Percentiles rank a stretch among this genome's conserved stretches.
These are phyloP conservation scores for Xylariaceae sp. DNA, from an alignment of 2,329 filamentous ascomycete genomes.

Conservation along the genomic window DNA sequence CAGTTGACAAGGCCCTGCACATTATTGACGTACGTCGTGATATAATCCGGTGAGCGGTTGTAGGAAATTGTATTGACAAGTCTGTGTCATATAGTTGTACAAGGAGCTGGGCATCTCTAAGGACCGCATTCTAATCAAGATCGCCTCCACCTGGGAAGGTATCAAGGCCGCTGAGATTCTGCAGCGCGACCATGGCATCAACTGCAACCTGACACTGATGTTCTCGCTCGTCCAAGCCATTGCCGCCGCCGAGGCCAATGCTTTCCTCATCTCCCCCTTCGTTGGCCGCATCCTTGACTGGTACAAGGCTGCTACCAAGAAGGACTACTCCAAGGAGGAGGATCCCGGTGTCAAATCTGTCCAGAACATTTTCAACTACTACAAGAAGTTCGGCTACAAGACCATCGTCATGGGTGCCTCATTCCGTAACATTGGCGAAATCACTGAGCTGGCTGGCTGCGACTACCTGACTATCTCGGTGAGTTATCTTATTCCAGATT, in stretches of 20 bases:
- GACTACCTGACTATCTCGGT: conserved; percentile 99
- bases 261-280: conserved; percentile 98
- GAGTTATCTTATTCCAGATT: conserved; percentile 46
- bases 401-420: conserved; percentile 99
- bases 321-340: conserved; percentile 86
- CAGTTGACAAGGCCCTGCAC: conserved; percentile 93
- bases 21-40: conserved; percentile 84
- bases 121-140: conserved; percentile 97
- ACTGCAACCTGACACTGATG: conserved; percentile 99
- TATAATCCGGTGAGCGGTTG: background rate
- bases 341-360: conserved; percentile 97
- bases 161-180: conserved; percentile 98
- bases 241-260: conserved; percentile 90
- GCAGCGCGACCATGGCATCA: conserved; percentile 93
- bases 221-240: conserved; percentile 96
- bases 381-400: conserved; percentile 99
- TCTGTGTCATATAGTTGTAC: conserved; percentile 73
- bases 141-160: conserved; percentile 98
- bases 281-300: conserved; percentile 99
- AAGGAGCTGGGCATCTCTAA: conserved; percentile 89
- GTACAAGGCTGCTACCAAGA: conserved; percentile 96
- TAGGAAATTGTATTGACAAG: conserved; percentile 14
- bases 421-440: conserved; percentile 95
- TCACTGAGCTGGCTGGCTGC: conserved; percentile 96
- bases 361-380: conserved; percentile 98